These are phyloP conservation scores for Cynara cardunculus DNA, from an alignment of 129 eudicot species.

Conservation along the genomic window DNA sequence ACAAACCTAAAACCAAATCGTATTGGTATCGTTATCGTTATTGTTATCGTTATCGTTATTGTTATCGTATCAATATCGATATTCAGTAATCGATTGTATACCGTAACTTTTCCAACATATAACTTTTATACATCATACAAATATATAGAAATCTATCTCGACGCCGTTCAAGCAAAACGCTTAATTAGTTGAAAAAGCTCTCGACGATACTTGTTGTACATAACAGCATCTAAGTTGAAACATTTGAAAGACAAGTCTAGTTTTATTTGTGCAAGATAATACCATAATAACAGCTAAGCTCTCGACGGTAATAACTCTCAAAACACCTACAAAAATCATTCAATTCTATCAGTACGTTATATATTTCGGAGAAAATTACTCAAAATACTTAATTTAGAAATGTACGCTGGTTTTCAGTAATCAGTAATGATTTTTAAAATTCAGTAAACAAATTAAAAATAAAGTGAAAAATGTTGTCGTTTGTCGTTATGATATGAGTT, in stretches of 20 bases:
- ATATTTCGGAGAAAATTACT: no score
- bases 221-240: background rate
- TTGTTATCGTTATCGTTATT: no score
- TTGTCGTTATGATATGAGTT: background rate
- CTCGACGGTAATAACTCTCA: no score
- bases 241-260: background rate
- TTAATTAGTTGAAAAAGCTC: background rate
- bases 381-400: no score
- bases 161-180: background rate
- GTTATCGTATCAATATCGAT: background rate
- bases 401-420: no score
- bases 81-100: background rate
- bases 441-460: background rate
- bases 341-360: no score
- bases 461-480: background rate
- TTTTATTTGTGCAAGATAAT: background rate
- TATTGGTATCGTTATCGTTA: no score
- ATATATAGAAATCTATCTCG: background rate
- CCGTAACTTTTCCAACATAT: background rate
- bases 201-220: background rate
- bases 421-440: no score
- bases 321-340: no score
- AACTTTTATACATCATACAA: background rate
- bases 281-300: no score
- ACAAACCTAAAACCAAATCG: constrained; percentile 17